Percentiles rank a stretch among this genome's conserved stretches.
Evolutionary conservation across 2,329 filamentous ascomycete species (phyloP).

Genomic region (Saccharata proteae): DNA sequence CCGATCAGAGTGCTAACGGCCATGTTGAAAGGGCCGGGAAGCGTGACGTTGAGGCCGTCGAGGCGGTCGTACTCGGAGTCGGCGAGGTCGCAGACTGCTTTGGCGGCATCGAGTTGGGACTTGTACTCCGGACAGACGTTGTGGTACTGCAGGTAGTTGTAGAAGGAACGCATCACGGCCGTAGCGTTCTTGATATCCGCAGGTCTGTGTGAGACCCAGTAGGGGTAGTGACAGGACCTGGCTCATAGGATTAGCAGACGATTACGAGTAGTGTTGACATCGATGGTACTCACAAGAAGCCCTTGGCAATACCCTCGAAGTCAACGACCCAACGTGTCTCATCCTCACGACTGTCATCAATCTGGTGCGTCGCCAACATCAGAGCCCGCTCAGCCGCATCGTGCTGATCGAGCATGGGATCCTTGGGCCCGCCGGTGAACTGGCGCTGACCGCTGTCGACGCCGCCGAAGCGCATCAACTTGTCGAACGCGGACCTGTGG

Average conservation of each 20-base stretch:
- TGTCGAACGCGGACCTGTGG: slow-evolving; percentile 55
- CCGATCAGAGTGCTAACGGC: slow-evolving; percentile 59
- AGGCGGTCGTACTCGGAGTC: slow-evolving; percentile 54
- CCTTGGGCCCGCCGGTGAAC: slow-evolving; percentile 51
- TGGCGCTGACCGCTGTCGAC: slow-evolving; percentile 50
- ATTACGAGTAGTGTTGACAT: background rate
- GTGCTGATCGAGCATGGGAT: slow-evolving; percentile 48
- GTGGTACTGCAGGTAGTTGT: slow-evolving; percentile 76
- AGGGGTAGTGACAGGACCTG: slow-evolving; percentile 41
- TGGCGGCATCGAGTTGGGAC: slow-evolving; percentile 53
- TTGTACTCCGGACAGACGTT: slow-evolving; percentile 74
- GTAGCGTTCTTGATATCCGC: slow-evolving; percentile 47
- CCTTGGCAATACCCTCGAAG: slow-evolving; percentile 64
- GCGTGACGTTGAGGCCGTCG: slow-evolving; percentile 34
- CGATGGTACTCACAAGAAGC: slow-evolving; percentile 69
- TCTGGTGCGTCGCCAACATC: slow-evolving; percentile 50
- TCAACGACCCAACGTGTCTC: slow-evolving; percentile 61
- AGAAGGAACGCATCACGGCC: slow-evolving; percentile 68
- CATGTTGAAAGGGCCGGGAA: slow-evolving; percentile 75
- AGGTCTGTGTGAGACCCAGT: slow-evolving; percentile 41
- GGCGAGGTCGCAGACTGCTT: slow-evolving; percentile 54
- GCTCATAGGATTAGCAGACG: slow-evolving; percentile 23
- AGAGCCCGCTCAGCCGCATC: slow-evolving; percentile 53
- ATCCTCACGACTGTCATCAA: slow-evolving; percentile 37
- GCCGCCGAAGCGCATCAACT: slow-evolving; percentile 74